A percentile compares a stretch with the other conserved stretches of the same genome.
Conservation (phyloP, 352 stramenopile genomes). For the Phytophthora constricta region DNA sequence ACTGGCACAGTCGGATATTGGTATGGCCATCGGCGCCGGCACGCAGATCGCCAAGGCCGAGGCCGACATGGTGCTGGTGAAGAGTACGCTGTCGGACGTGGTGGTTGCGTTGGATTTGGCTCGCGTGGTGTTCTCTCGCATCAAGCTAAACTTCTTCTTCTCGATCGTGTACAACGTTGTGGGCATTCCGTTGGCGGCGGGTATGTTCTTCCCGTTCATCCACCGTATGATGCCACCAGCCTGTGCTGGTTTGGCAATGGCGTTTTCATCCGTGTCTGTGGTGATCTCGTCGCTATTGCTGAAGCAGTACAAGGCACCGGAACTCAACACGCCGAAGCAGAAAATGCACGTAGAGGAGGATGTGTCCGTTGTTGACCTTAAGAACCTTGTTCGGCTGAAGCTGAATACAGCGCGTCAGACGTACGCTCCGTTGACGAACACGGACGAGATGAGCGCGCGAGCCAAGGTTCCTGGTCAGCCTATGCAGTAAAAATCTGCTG, state of each 20-base stretch:
- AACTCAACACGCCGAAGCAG: constrained; percentile 47
- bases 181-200: constrained; percentile 84
- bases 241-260: constrained; percentile 87
- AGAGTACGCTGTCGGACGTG: constrained; percentile 85
- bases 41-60: constrained; percentile 91
- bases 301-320: constrained; percentile 73
- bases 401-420: constrained; percentile 56
- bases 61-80: constrained; percentile 91
- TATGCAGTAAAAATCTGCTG: constrained; percentile 17
- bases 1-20: constrained; percentile 91
- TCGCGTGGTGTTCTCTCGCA: constrained; percentile 82
- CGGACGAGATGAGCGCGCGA: constrained; percentile 42
- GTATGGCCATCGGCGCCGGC: constrained; percentile 92
- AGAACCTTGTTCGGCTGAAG: constrained; percentile 74
- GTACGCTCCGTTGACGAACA: constrained; percentile 74
- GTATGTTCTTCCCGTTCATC: constrained; percentile 85
- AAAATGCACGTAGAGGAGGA: constrained; percentile 66
- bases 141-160: constrained; percentile 90
- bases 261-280: constrained; percentile 89
- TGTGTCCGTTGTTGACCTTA: constrained; percentile 74
- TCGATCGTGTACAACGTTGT: constrained; percentile 89
- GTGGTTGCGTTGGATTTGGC: constrained; percentile 85
- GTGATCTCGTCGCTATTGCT: constrained; percentile 86
- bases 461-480: constrained; percentile 5
- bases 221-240: constrained; percentile 86